Conservation (phyloP, 2,329 filamentous ascomycete genomes). For the Colletotrichum kahawae region DNA sequence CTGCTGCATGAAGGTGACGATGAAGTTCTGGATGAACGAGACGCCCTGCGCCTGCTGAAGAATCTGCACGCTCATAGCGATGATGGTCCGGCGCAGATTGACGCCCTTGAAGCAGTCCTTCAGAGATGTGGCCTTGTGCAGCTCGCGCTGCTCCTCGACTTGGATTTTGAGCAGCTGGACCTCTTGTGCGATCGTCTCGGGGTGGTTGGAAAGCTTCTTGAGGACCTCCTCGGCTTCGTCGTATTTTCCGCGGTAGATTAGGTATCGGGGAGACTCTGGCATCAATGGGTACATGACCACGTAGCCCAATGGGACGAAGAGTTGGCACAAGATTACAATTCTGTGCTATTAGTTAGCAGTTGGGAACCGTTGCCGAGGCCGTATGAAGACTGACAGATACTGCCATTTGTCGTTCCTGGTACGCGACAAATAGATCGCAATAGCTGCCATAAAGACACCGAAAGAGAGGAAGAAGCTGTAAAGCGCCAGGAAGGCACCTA, state of each 20-base stretch:
- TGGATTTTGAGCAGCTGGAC: background rate
- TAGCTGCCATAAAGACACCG: background rate
- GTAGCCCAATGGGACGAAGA: background rate
- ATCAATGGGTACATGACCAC: background rate
- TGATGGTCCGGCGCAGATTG: slow-evolving; percentile 24
- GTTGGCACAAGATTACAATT: background rate
- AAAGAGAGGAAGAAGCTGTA: slow-evolving; percentile 10
- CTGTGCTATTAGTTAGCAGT: background rate
- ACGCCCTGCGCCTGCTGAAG: slow-evolving; percentile 26
- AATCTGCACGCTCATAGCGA: slow-evolving; percentile 24
- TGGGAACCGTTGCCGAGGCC: background rate
- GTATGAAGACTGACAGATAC: background rate
- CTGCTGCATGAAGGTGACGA: slow-evolving; percentile 27
- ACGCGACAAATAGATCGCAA: background rate
- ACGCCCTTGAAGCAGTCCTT: slow-evolving; percentile 22
- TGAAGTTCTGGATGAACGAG: slow-evolving; percentile 24
- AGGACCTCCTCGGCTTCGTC: slow-evolving; percentile 2
- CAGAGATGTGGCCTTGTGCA: slow-evolving; percentile 17
- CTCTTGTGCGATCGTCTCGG: background rate
- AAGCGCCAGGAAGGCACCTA: background rate
- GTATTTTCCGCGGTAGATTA: slow-evolving; percentile 3
- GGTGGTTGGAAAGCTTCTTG: background rate
- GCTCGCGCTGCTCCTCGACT: slow-evolving; percentile 18
- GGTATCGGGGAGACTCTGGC: slow-evolving; percentile 4
- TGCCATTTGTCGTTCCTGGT: background rate